Conservation (phyloP, 768 basidiomycete species). For the Krasilnikovozyma curviuscula region DNA sequence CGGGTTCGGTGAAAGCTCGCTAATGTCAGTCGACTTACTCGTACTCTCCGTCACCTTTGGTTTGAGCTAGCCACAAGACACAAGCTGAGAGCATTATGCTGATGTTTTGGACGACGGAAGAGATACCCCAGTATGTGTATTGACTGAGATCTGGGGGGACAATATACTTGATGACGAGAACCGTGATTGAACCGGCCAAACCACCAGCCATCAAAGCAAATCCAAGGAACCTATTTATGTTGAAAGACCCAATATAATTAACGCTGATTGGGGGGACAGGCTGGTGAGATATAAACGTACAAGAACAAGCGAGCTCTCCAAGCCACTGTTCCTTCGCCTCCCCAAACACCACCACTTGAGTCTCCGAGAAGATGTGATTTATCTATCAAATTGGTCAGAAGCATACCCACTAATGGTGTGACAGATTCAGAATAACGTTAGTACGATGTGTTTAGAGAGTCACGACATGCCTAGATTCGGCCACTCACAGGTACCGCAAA, state of each 20-base stretch:
- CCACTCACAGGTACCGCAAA: slow-evolving; percentile 49
- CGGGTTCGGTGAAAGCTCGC: too few species aligned
- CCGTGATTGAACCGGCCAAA: slow-evolving; percentile 78
- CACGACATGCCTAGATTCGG: neutral
- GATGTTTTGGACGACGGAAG: slow-evolving; percentile 85
- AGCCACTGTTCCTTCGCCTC: slow-evolving; percentile 51
- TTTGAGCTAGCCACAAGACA: slow-evolving; percentile 83
- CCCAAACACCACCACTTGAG: slow-evolving; percentile 27
- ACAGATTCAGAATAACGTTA: neutral
- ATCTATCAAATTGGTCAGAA: slow-evolving; percentile 84
- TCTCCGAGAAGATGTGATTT: slow-evolving; percentile 65
- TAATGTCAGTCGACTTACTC: too few species aligned
- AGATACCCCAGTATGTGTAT: slow-evolving; percentile 78
- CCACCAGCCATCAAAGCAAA: slow-evolving; percentile 97
- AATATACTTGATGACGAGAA: slow-evolving; percentile 78
- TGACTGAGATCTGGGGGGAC: slow-evolving; percentile 50
- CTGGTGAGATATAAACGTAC: too few species aligned
- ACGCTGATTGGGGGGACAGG: too few species aligned
- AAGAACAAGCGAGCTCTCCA: slow-evolving; percentile 79
- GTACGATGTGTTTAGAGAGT: neutral
- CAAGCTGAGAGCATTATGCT: slow-evolving; percentile 46
- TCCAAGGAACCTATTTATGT: too few species aligned
- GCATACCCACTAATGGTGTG: slow-evolving; percentile 43
- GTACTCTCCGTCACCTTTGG: slow-evolving; percentile 53
- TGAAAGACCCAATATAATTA: too few species aligned